phyloP scores from a whole-genome alignment of 2,329 filamentous ascomycete species.

The Ascochyta clinopodiicola region DNA sequence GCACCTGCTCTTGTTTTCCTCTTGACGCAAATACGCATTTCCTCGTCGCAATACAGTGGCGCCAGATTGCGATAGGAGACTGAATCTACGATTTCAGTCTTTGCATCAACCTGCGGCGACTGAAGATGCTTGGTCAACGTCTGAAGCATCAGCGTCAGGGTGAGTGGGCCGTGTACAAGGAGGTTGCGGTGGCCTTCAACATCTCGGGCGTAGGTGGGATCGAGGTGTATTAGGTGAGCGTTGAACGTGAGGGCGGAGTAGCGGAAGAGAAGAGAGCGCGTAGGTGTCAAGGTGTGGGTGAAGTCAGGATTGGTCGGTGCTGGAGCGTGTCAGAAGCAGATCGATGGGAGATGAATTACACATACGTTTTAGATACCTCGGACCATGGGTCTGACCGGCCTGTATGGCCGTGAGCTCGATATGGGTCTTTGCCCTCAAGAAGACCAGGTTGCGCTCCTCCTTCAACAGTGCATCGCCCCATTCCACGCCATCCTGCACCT shows the following conservation, averaged over 20 bases:
- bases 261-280: conserved; percentile 77
- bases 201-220: conserved; percentile 70
- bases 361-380: conserved; percentile 50
- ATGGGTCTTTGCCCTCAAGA: conserved; percentile 61
- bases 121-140: conserved; percentile 56
- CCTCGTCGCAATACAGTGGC: conserved; percentile 78
- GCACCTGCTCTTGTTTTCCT: conserved; percentile 42
- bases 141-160: conserved; percentile 76
- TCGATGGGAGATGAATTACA: neutral
- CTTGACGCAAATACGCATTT: conserved; percentile 72
- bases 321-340: conserved; percentile 33
- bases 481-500: conserved; percentile 13
- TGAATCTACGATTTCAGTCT: conserved; percentile 53
- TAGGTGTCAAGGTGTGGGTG: conserved; percentile 68
- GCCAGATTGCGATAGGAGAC: conserved; percentile 83
- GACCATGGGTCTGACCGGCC: conserved; percentile 32
- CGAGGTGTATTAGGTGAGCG: conserved; percentile 88
- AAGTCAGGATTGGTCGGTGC: conserved; percentile 62
- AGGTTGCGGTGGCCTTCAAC: conserved; percentile 77
- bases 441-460: conserved; percentile 69
- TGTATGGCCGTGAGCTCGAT: conserved; percentile 45
- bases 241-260: conserved; percentile 90
- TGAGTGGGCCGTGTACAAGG: conserved; percentile 87
- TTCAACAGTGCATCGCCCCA: conserved; percentile 54
- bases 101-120: neutral